These are phyloP conservation scores for Phytophthora aleatoria DNA, from an alignment of 352 stramenopile genomes.

Conservation along the genomic window DNA sequence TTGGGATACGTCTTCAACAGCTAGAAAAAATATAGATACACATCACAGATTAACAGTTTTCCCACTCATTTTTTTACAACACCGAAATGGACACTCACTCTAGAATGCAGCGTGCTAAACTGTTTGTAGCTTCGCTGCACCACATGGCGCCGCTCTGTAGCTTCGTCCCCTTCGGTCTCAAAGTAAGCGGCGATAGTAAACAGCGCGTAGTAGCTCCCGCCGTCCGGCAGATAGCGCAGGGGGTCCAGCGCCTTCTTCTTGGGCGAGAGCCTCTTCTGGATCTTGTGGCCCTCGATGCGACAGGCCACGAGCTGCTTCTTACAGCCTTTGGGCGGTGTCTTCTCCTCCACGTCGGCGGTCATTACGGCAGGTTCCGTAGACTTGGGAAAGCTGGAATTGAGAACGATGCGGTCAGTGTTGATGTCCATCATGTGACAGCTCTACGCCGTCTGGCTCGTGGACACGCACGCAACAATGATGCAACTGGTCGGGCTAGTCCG, in stretches of 20 bases:
- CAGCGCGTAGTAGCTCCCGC: conserved; percentile 54
- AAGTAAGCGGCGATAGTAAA: conserved; percentile 65
- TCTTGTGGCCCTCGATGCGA: conserved; percentile 63
- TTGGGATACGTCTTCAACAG: conserved; percentile 79
- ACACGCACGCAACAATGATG: conserved; percentile 1
- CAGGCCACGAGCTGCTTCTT: conserved; percentile 44
- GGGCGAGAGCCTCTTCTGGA: conserved; percentile 62
- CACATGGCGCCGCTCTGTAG: conserved; percentile 36
- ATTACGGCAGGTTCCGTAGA: conserved; percentile 7
- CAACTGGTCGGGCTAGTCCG: conserved; percentile 6
- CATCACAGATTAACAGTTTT: not conserved
- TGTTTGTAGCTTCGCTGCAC: conserved; percentile 77
- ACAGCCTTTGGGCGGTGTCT: conserved; percentile 8
- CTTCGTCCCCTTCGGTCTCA: conserved; percentile 36
- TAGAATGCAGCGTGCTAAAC: conserved; percentile 54
- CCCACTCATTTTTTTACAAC: not conserved
- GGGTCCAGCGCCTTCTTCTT: conserved; percentile 79
- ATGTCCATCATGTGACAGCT: conserved; percentile 12
- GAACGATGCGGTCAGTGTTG: not conserved
- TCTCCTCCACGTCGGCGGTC: conserved; percentile 14
- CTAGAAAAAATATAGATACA: conserved; percentile 30
- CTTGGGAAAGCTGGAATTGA: not conserved
- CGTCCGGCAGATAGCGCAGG: conserved; percentile 68
- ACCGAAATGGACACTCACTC: conserved; percentile 31
- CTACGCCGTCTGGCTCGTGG: conserved; percentile 1